Evolutionary conservation across 2,329 filamentous ascomycete genomes (phyloP).

Genomic region (Neopestalotiopsis clavispora): DNA sequence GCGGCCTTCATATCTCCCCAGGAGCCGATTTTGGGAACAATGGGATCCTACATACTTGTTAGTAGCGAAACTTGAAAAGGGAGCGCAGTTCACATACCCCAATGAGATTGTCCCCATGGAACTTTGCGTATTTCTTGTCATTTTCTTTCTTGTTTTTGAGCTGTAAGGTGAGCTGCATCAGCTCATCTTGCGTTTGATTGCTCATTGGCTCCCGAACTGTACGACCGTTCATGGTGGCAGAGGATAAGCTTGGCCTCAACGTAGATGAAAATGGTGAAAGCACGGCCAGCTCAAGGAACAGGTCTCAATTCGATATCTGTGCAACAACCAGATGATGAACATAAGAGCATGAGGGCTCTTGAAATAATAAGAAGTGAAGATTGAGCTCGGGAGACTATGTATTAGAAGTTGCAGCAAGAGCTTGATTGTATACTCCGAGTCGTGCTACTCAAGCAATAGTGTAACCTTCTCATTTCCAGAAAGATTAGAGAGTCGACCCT

Average conservation of each 20-base stretch:
- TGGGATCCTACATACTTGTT: background rate
- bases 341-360: no score
- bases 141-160: conserved; percentile 11
- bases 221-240: conserved; percentile 8
- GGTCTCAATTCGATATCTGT: no score
- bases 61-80: background rate
- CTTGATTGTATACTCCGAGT: no score
- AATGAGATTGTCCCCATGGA: background rate
- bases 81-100: background rate
- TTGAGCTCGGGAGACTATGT: no score
- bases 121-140: conserved; percentile 2
- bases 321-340: no score
- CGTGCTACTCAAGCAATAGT: no score
- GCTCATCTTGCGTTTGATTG: conserved; percentile 5
- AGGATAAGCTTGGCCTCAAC: background rate
- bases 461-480: no score
- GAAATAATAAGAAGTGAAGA: no score
- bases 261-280: background rate
- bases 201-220: background rate
- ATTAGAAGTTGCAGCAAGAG: no score
- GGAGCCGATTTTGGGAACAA: background rate
- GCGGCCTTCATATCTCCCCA: background rate
- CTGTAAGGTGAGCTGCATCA: conserved; percentile 19
- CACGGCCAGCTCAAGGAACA: no score
- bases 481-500: no score